Evolutionary conservation across 495 filamentous ascomycete species (phyloP), one percentile per base, ranked within the genome.

Genomic region (Endocarpon pusillum): DNA sequence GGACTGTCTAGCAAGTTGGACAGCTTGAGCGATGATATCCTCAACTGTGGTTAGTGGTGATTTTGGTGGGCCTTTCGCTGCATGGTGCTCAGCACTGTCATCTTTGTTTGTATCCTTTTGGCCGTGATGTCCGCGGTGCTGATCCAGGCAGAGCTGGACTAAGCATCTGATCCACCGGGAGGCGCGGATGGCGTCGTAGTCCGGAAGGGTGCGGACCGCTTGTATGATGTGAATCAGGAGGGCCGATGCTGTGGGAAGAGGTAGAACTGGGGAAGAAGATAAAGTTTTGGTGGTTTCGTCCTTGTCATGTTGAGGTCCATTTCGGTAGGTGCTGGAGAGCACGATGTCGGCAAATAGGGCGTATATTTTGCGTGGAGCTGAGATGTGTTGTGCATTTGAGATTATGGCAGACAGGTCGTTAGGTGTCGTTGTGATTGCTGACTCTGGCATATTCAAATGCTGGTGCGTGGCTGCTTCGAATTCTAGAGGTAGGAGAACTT

Each of bases 161-260:
- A 85, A 56, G 40, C 74, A 79, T 12, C 77, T 67, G 35, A 82
- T 66, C 60, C 82, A 85, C 37, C 73, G 72, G 8, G 73, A 68
- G 5, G 84, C 57, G 41, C 67, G 69, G 10, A 47, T 40, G 24
- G 61, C 62, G 36, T 72, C 60, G 33, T 31, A 31, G 12, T 31
- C 28, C 12, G 12, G 12, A 14, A 5, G 12, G 28, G 28, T 15
- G 28, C 28, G 28, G 12, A 31, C 12, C 5, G 28, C 5, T 5
- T 5, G 12, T n/a, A 31, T 14, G 28, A 31, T n/a, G n/a, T n/a
- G n/a, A n/a, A n/a, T n/a, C n/a, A n/a, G n/a, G n/a, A n/a, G n/a
- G n/a, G n/a, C n/a, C n/a, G n/a, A n/a, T n/a, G n/a, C n/a, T n/a
- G n/a, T n/a, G n/a, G n/a, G n/a, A n/a, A n/a, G n/a, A n/a, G n/a